A percentile compares a stretch with the other conserved stretches of the same genome.
These are phyloP conservation scores for Brettanomyces nanus DNA, from an alignment of 805 yeast genomes.

Conservation along the genomic window DNA sequence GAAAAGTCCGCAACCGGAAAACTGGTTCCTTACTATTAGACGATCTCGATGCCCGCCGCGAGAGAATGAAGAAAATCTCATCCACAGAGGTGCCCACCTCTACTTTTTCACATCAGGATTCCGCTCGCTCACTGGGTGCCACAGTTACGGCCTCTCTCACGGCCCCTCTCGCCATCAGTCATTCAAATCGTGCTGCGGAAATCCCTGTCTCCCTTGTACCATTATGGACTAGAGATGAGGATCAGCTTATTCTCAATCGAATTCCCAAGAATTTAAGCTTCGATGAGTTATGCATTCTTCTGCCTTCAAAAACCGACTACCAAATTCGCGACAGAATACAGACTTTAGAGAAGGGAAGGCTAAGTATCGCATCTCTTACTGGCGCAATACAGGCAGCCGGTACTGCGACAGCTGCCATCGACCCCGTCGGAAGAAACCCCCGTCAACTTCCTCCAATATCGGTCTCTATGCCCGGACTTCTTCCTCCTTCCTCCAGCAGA, in stretches of 20 bases:
- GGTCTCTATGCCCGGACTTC: background rate
- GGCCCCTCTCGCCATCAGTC: background rate
- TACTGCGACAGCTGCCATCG: background rate
- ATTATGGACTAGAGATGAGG: constrained; percentile 62
- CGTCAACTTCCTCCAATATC: background rate
- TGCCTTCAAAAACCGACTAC: constrained; percentile 66
- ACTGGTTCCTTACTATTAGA: constrained; percentile 3
- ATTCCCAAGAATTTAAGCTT: constrained; percentile 52
- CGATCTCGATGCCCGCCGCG: background rate
- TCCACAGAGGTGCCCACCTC: constrained; percentile 1
- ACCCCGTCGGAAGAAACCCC: background rate
- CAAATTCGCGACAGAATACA: constrained; percentile 62
- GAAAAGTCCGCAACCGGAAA: background rate
- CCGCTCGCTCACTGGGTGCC: background rate
- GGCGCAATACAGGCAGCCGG: background rate
- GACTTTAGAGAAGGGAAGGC: constrained; percentile 25
- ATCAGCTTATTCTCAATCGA: constrained; percentile 50
- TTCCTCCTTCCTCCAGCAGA: no score
- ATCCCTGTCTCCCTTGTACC: constrained; percentile 8
- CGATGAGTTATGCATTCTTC: constrained; percentile 63
- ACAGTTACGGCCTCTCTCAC: background rate
- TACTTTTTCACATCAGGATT: no score
- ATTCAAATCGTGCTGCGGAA: background rate
- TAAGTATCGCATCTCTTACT: constrained; percentile 10
- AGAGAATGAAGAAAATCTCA: background rate